Base-by-base conservation (phyloP, 2,329 filamentous ascomycete species). In the Knufia petricola region DNA sequence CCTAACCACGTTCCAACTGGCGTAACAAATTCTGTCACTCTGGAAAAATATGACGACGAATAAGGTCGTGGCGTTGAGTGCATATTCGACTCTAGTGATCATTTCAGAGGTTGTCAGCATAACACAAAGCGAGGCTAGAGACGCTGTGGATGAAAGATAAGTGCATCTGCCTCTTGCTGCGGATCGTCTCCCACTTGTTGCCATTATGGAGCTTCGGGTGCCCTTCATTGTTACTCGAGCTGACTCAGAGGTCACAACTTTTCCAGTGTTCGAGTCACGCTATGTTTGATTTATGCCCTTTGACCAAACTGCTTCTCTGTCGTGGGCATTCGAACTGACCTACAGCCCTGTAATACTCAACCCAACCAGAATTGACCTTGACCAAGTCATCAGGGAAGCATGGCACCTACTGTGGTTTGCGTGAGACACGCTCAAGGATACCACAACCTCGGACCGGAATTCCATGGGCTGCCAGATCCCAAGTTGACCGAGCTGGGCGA, bases 381-480 rank as follows among this genome's bases (percentile, higher is more conserved):
- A 30, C 28, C 7, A 36, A 17, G 15, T 17, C 13, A 28, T 28
- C 26, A 6, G 12, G n/a, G 17, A 39, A 48, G 15, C 15, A 56
- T 57, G 55, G 46, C 50, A 34, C 54, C 55, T 2, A 51, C 44
- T 38, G 46, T 59, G 43, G 54, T 57, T 42, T 52, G 55, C 46
- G 52, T 59, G 37, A 55, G 56, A 26, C 56, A 59, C 31, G 57
- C 55, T 7, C 73, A 87, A 68, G 88, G 87, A 67, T 79, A 78
- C 62, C 89, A 95, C 75, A 95, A 95, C 66, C 76, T 92, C 61
- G 73, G 61, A 54, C 60, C 70, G 21, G 82, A 76, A 53, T 87
- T 89, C 67, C 83, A 89, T 62, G 61, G 69, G 52, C 70, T 94
- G 34, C 81, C 64, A n/a, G 89, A 95, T 61, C 88, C 89, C 1